Conservation (phyloP, 371 early-diverging fungal genomes). For the Mortierella sp. region DNA sequence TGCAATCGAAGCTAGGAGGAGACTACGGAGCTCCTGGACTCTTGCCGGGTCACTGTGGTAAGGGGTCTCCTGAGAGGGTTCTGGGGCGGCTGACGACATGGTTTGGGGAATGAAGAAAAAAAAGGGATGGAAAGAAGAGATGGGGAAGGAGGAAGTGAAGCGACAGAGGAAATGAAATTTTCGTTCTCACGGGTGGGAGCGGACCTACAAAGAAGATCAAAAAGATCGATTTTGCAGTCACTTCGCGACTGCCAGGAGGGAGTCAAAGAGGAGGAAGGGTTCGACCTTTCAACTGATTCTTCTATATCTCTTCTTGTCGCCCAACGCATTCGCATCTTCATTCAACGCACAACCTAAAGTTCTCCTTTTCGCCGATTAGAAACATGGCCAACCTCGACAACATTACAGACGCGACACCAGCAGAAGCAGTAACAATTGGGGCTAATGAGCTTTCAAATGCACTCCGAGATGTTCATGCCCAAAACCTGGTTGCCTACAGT, state of each 20-base stretch:
- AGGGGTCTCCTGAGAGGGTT: not conserved
- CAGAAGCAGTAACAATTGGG: not conserved
- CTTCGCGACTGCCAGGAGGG: too few relatives aligned
- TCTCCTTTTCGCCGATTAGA: not conserved
- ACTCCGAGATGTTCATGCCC: slow-evolving; percentile 25
- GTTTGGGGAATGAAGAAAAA: slow-evolving; percentile 6
- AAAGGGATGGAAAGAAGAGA: not conserved
- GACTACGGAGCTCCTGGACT: slow-evolving; percentile 43
- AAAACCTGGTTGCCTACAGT: slow-evolving; percentile 29
- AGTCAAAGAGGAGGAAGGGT: too few relatives aligned
- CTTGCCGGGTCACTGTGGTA: slow-evolving; percentile 41
- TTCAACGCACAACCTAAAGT: not conserved
- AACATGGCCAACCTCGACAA: not conserved
- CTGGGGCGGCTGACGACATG: slow-evolving; percentile 17
- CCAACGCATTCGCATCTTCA: not conserved
- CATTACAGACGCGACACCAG: not conserved
- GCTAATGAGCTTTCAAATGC: slow-evolving; percentile 26
- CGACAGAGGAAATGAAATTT: not conserved
- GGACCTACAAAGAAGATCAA: not conserved
- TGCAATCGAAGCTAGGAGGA: slow-evolving; percentile 51
- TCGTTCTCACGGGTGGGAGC: not conserved
- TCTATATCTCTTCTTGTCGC: not conserved
- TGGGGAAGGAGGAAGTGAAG: not conserved
- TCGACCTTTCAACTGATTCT: not conserved
- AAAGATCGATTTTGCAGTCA: slow-evolving; percentile 10